A percentile compares a stretch with the other conserved stretches of the same genome.
phyloP scores from a whole-genome alignment of 768 basidiomycete species.

The Phaeolepiota aurea region DNA sequence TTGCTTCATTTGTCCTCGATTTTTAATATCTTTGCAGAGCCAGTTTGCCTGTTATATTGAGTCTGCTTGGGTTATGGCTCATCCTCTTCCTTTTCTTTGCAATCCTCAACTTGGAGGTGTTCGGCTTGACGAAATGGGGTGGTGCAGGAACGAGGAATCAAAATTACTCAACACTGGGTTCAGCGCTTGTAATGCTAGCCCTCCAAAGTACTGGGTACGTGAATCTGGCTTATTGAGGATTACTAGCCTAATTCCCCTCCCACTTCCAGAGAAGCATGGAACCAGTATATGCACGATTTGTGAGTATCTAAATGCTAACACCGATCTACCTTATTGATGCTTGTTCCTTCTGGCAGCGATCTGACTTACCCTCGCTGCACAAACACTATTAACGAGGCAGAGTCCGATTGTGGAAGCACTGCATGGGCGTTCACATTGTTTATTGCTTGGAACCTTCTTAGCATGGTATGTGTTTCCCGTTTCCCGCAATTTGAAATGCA shows the following conservation, averaged over 20 bases:
- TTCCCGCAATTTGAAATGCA: no score
- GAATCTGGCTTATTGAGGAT: constrained; percentile 2
- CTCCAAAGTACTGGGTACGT: constrained; percentile 91
- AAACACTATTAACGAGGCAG: constrained; percentile 33
- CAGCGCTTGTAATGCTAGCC: constrained; percentile 79
- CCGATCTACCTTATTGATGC: neutral
- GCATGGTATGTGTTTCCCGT: constrained; percentile 75
- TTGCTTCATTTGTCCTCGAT: constrained; percentile 14
- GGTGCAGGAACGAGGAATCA: constrained; percentile 55
- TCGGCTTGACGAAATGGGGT: constrained; percentile 84
- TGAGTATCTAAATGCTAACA: constrained; percentile 25
- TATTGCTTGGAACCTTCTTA: constrained; percentile 91
- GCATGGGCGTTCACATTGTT: constrained; percentile 82
- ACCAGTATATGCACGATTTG: constrained; percentile 97
- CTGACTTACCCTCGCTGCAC: constrained; percentile 78
- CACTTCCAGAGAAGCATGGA: constrained; percentile 80
- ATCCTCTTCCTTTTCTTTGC: constrained; percentile 88
- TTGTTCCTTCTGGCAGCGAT: constrained; percentile 37
- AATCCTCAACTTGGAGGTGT: constrained; percentile 84
- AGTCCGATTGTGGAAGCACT: constrained; percentile 84
- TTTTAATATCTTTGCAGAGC: constrained; percentile 38
- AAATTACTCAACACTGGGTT: constrained; percentile 77
- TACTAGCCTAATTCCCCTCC: constrained; percentile 5
- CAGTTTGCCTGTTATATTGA: constrained; percentile 79
- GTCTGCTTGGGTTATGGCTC: constrained; percentile 81